Evolutionary conservation across 371 early-diverging fungal species (phyloP).

Genomic region (Choanephora cucurbitarum): DNA sequence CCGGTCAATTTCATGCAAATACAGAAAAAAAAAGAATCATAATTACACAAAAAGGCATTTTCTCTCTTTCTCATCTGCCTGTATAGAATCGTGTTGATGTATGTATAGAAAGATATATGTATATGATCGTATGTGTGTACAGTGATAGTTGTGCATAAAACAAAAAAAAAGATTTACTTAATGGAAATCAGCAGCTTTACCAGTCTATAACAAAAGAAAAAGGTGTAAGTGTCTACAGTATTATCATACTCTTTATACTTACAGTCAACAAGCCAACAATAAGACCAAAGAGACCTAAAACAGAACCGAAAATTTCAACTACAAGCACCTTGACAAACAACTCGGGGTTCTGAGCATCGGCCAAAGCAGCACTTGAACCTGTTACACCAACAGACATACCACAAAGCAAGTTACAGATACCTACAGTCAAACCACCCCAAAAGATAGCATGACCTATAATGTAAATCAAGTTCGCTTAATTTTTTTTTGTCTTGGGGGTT

Average conservation of each 20-base stretch:
- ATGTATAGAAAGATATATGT: too few species aligned
- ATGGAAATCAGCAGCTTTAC: constrained; percentile 58
- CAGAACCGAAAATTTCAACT: constrained; percentile 96
- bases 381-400: constrained; percentile 95
- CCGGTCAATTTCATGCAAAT: too few species aligned
- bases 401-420: constrained; percentile 91
- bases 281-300: constrained; percentile 95
- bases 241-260: too few species aligned
- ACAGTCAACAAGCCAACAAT: constrained; percentile 80
- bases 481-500: background rate
- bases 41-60: too few species aligned
- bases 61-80: too few species aligned
- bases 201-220: constrained; percentile 40
- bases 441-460: constrained; percentile 90
- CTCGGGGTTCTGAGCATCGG: constrained; percentile 94
- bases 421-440: constrained; percentile 97
- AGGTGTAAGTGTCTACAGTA: background rate
- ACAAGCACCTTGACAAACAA: constrained; percentile 96
- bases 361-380: constrained; percentile 92
- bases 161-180: constrained; percentile 10
- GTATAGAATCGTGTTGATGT: too few species aligned
- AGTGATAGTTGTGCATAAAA: too few species aligned
- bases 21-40: too few species aligned
- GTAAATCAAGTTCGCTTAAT: background rate
- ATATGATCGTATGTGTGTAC: too few species aligned